These are phyloP conservation scores for Monosporascus ibericus DNA, from an alignment of 2,329 filamentous ascomycete genomes.

Conservation along the genomic window DNA sequence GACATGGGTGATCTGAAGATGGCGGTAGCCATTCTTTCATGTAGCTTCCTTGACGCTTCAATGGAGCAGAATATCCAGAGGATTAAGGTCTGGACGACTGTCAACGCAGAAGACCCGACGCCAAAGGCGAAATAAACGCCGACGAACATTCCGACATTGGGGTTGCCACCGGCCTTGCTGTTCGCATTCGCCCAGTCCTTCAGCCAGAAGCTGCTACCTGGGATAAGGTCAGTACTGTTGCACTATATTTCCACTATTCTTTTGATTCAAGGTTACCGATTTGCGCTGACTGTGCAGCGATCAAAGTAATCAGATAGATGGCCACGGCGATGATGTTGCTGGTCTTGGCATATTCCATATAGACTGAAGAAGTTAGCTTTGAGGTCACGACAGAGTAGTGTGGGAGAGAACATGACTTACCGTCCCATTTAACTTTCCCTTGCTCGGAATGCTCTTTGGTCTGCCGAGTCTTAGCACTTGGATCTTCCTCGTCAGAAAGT, in stretches of 20 bases:
- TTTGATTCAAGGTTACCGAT: conserved; percentile 53
- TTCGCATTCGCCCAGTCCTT: conserved; percentile 89
- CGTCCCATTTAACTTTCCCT: conserved; percentile 93
- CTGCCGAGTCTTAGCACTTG: conserved; percentile 71
- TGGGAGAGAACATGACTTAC: conserved; percentile 21
- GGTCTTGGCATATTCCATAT: conserved; percentile 88
- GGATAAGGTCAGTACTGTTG: conserved; percentile 6
- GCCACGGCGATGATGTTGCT: conserved; percentile 81
- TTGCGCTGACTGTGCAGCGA: conserved; percentile 75
- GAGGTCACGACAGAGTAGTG: neutral
- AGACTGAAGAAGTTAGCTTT: conserved; percentile 47
- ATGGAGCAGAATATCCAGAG: conserved; percentile 99
- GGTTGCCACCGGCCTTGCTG: conserved; percentile 59
- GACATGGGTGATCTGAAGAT: conserved; percentile 98
- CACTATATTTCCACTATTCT: conserved; percentile 9
- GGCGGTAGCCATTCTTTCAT: conserved; percentile 93
- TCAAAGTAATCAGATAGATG: conserved; percentile 70
- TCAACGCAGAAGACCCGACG: conserved; percentile 75
- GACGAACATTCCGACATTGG: conserved; percentile 79
- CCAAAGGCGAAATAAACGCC: conserved; percentile 95
- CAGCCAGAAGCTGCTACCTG: conserved; percentile 81
- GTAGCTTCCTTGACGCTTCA: conserved; percentile 92
- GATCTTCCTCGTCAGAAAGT: conserved; percentile 75
- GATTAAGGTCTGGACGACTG: conserved; percentile 87
- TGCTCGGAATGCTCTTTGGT: conserved; percentile 85